A percentile compares a stretch with the other conserved stretches of the same genome.
Conservation (phyloP, 495 filamentous ascomycete genomes). For the Amniculicola lignicola region DNA sequence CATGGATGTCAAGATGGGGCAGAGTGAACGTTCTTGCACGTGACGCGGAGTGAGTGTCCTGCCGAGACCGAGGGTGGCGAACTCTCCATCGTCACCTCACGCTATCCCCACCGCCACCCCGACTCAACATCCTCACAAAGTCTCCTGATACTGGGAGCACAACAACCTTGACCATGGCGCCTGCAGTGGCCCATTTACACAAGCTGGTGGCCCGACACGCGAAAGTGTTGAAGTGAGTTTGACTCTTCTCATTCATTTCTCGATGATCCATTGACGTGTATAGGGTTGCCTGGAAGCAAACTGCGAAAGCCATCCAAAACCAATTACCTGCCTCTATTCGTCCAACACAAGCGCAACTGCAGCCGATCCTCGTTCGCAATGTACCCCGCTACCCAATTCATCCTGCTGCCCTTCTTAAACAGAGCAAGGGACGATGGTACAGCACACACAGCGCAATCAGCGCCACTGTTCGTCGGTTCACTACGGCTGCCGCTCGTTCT, state of each 20-base stretch:
- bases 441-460: conserved; percentile 63
- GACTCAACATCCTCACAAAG: background rate
- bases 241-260: background rate
- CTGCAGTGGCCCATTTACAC: conserved; percentile 35
- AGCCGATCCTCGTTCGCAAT: conserved; percentile 54
- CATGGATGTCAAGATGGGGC: no score
- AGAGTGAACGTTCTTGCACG: no score
- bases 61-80: conserved; percentile 16
- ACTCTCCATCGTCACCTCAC: conserved; percentile 3
- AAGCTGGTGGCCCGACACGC: conserved; percentile 40
- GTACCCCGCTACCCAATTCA: conserved; percentile 66
- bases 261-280: background rate
- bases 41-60: no score
- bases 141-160: background rate
- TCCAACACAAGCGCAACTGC: conserved; percentile 50
- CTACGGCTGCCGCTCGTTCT: conserved; percentile 48
- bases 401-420: conserved; percentile 66
- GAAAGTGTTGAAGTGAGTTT: conserved; percentile 40
- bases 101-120: background rate
- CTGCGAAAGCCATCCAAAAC: conserved; percentile 34
- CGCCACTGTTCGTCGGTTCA: conserved; percentile 58
- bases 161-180: conserved; percentile 31
- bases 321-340: conserved; percentile 49
- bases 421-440: conserved; percentile 64
- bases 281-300: conserved; percentile 37